Percentiles rank a stretch among this genome's conserved stretches.
These are phyloP conservation scores for Plicaturopsis crispa DNA, from an alignment of 768 basidiomycete genomes.

Conservation along the genomic window DNA sequence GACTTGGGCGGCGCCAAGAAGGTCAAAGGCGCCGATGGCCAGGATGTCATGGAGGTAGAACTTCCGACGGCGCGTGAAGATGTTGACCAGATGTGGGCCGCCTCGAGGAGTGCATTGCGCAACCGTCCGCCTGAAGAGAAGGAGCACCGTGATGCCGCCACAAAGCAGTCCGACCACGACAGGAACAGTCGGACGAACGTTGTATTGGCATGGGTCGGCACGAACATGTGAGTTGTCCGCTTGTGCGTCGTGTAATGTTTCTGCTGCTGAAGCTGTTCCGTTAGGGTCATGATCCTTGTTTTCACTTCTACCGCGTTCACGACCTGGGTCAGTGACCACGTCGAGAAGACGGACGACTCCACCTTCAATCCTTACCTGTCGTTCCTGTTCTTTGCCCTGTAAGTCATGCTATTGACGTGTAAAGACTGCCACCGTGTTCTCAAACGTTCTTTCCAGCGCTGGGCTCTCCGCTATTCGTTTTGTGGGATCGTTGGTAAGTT, in stretches of 20 bases:
- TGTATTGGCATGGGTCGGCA: conserved; percentile 75
- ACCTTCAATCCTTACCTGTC: conserved; percentile 86
- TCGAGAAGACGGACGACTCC: conserved; percentile 38
- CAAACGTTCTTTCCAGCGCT: conserved; percentile 37
- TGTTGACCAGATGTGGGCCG: conserved; percentile 81
- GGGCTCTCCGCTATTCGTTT: conserved; percentile 79
- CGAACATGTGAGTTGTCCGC: conserved; percentile 61
- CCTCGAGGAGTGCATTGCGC: conserved; percentile 63
- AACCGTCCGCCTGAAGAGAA: conserved; percentile 64
- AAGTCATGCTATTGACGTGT: conserved; percentile 29
- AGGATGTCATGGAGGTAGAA: conserved; percentile 83
- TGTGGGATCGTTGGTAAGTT: conserved; percentile 66
- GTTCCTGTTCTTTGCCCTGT: conserved; percentile 69
- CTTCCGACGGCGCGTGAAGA: conserved; percentile 78
- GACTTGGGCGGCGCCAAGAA: conserved; percentile 91
- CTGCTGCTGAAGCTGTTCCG: conserved; percentile 2
- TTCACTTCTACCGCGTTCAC: conserved; percentile 76
- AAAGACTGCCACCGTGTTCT: conserved; percentile 14
- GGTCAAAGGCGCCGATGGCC: conserved; percentile 75
- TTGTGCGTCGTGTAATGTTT: conserved; percentile 4
- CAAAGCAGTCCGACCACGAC: conserved; percentile 85
- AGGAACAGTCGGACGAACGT: conserved; percentile 81
- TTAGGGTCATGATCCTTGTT: conserved; percentile 59
- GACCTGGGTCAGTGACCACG: conserved; percentile 58
- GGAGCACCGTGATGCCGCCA: conserved; percentile 79